These are phyloP conservation scores for Amanita jacksonii DNA, from an alignment of 768 basidiomycete species.

Conservation along the genomic window DNA sequence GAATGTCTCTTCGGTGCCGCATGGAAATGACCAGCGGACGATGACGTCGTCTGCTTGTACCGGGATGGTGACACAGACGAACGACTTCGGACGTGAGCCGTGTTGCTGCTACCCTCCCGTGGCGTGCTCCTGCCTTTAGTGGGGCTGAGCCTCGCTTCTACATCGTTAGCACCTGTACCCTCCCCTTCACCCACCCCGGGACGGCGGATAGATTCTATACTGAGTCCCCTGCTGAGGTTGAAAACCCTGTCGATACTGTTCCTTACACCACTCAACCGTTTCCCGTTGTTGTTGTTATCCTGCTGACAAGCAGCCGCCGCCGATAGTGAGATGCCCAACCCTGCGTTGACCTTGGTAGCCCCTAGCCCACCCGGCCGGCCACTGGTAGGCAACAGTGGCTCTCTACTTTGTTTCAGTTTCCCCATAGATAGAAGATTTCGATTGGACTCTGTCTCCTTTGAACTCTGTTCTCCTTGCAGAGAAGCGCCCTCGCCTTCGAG, in stretches of 20 bases:
- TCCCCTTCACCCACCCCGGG: slow-evolving; percentile 13
- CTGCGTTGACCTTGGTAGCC: slow-evolving; percentile 15
- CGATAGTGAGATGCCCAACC: slow-evolving; percentile 4
- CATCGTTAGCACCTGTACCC: background rate
- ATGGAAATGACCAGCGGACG: slow-evolving; percentile 6
- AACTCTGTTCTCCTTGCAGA: background rate
- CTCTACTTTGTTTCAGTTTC: slow-evolving; percentile 55
- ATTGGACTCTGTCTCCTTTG: background rate
- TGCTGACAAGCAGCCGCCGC: background rate
- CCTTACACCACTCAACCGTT: slow-evolving; percentile 29
- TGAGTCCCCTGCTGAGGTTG: slow-evolving; percentile 39
- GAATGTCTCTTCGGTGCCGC: slow-evolving; percentile 2
- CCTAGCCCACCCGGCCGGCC: slow-evolving; percentile 17
- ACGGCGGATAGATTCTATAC: slow-evolving; percentile 39
- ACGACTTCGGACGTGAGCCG: slow-evolving; percentile 7
- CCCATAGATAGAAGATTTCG: slow-evolving; percentile 13
- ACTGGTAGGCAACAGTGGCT: slow-evolving; percentile 60
- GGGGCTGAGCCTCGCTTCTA: slow-evolving; percentile 11
- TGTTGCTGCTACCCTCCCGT: slow-evolving; percentile 11
- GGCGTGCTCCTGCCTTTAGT: slow-evolving; percentile 12
- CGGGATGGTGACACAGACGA: slow-evolving; percentile 12
- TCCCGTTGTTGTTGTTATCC: slow-evolving; percentile 12
- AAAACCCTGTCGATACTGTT: slow-evolving; percentile 54
- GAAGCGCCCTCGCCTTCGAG: background rate
- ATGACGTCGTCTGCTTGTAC: slow-evolving; percentile 15